Base-by-base conservation (phyloP, 257 asterid species). In the Paraleonurus japonicus region DNA sequence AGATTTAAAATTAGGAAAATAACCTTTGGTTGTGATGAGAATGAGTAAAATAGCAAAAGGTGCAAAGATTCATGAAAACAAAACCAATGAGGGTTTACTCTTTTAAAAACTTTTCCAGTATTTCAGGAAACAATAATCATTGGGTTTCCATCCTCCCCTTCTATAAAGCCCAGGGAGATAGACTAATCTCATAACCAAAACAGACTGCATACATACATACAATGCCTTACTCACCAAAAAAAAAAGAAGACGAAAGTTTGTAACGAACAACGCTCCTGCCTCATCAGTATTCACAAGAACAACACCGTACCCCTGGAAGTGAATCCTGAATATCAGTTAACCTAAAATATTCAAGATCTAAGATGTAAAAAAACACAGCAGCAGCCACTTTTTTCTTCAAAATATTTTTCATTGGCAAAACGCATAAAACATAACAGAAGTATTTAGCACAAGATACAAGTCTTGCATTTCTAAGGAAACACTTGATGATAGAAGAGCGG, bases 201-300 rank as follows among this genome's bases (percentile, higher is more conserved):
- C 27, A 57, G 22, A 47, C n/a, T 24, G 51, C 20, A 67, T 6
- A 50, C 2, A 20, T 27, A 67, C 17, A 58, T 43, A 30, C n/a
- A 61, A 63, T 77, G 51, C 5, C 74, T 71, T 63, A 88, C 64
- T 58, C 64, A 58, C 98, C 96, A 94, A 83, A 84, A 94, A 83
- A 84, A 94, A 93, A 76, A 94, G 95, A 76, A 94, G 96, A 70
- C 98, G 98, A 74, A 81, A 94, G 80, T 94, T 94, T 57, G 98
- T 94, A 39, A 94, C 87, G 28, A 82, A 94, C 83, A 94, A 77
- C 26, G 95, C 89, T 73, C 98, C 98, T 39, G 98, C 98, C 77
- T 87, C 93, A 43, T 89, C 96, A 67, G 78, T 90, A 82, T 94
- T 94, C 84, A 90, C 96, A 80, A 94, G 98, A 83, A 94, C 98